Conservation (phyloP, 2,329 filamentous ascomycete species). For the Microthyrium microscopicum region DNA sequence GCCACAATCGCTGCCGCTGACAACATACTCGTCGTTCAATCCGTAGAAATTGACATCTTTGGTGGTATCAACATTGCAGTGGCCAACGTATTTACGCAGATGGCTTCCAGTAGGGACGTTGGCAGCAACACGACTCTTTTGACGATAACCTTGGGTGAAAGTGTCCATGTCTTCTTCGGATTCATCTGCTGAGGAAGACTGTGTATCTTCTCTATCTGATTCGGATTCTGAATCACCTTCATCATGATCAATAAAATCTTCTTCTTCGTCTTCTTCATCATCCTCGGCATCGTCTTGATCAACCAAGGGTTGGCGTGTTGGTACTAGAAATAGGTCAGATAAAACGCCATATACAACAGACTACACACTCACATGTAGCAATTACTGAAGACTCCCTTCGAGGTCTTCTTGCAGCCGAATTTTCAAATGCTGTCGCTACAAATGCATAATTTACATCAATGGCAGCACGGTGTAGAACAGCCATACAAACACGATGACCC, state of each 20-base stretch:
- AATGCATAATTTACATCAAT: conserved; percentile 38
- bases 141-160: no score
- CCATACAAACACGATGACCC: conserved; percentile 42
- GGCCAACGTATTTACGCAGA: conserved; percentile 41
- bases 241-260: conserved; percentile 6
- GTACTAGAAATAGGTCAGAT: no score
- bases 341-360: no score
- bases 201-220: conserved; percentile 11
- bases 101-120: conserved; percentile 39
- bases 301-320: no score
- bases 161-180: conserved; percentile 15
- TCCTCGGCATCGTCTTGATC: conserved; percentile 9
- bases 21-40: conserved; percentile 49
- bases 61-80: conserved; percentile 51
- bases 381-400: no score
- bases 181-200: conserved; percentile 7
- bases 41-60: conserved; percentile 57
- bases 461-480: conserved; percentile 39
- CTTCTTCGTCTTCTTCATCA: conserved; percentile 14
- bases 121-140: conserved; percentile 17
- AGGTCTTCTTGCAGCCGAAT: conserved; percentile 15
- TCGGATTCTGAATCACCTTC: conserved; percentile 12
- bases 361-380: no score
- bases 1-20: conserved; percentile 49
- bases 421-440: conserved; percentile 45